Conservation (phyloP, 441 rosid genomes). For the Isatis lusitanica region DNA sequence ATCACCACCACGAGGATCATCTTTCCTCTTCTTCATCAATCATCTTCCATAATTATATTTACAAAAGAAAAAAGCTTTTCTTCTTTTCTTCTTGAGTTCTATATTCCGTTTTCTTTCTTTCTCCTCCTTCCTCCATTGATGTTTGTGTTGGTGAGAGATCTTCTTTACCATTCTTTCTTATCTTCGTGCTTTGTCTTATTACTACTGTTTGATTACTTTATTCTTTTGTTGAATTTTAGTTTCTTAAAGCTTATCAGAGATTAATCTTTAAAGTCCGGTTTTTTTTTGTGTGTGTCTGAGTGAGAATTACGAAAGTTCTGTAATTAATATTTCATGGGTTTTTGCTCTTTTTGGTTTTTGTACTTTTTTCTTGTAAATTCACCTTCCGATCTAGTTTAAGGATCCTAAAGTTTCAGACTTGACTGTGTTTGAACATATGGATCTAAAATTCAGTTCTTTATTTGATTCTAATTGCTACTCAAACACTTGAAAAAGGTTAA, state of each 20-base stretch:
- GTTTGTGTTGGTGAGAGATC: slow-evolving; percentile 9
- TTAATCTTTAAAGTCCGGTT: not conserved
- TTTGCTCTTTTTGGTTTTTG: not conserved
- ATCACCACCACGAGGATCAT: slow-evolving; percentile 20
- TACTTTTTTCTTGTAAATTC: not conserved
- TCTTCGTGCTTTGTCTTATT: too few relatives aligned
- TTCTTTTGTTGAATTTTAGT: not conserved
- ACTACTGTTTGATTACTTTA: not conserved
- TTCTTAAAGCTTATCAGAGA: slow-evolving; percentile 8
- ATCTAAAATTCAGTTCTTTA: not conserved
- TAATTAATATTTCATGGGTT: not conserved
- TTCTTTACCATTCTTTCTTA: not conserved
- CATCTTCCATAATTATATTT: not conserved
- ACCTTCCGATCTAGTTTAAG: slow-evolving; percentile 13
- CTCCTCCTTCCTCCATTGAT: not conserved
- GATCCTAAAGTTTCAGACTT: slow-evolving; percentile 7
- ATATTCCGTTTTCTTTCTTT: not conserved
- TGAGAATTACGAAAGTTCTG: not conserved
- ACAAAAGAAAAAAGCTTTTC: not conserved
- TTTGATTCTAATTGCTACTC: not conserved
- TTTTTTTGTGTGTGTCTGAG: not conserved
- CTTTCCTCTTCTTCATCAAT: not conserved
- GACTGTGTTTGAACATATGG: not conserved
- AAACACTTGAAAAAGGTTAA: not conserved
- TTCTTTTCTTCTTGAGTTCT: not conserved